Evolutionary conservation across 768 basidiomycete genomes (phyloP), one percentile per base, ranked within the genome.

Genomic region (Panaeolus cyanescens): DNA sequence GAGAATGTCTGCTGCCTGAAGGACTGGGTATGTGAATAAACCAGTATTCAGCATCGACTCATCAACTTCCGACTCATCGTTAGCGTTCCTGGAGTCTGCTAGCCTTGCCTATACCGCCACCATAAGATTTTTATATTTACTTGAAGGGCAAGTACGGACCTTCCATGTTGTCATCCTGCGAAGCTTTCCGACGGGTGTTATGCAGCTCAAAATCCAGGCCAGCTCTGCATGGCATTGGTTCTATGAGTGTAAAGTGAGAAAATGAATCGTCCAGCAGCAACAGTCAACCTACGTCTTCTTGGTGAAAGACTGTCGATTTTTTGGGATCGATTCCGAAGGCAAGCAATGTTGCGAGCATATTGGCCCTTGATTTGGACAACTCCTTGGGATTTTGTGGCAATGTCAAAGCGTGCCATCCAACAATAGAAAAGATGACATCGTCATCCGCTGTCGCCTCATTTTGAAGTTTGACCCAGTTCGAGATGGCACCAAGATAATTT

Each of bases 111-210:
- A 67, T 12, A 55, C 32, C 32, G 34, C 36, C n/a, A 3, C 1
- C 30, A 20, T 50, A 3, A 50, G 45, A 10, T 13, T 50, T 28
- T 6, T 42, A 12, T 12, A 28, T 50, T 28, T 28, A 50, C 30
- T 30, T 28, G 25, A 13, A 7, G 33, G 19, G 19, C 33, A 12
- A 33, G 15, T 15, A 62, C 78, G 30, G 61, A 92, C 94, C 85
- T 98, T 99, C 95, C 96, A 98, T 0, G 93, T 95, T 4, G 95
- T 98, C 96, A 98, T 97, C 40, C 95, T 76, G 37, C 87, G 85
- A 9, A 98, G 76, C 65, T 87, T 88, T 9, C 94, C 93, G 20
- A 96, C 80, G 0, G 94, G 89, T 0, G 93, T 90, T 32, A 95
- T 75, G 67, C 94, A 96, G 64, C 85, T 92, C 60, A 98, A 72